Base-by-base conservation (phyloP, 225 moss, liverwort and hornwort species). In the Ulota crispa region DNA sequence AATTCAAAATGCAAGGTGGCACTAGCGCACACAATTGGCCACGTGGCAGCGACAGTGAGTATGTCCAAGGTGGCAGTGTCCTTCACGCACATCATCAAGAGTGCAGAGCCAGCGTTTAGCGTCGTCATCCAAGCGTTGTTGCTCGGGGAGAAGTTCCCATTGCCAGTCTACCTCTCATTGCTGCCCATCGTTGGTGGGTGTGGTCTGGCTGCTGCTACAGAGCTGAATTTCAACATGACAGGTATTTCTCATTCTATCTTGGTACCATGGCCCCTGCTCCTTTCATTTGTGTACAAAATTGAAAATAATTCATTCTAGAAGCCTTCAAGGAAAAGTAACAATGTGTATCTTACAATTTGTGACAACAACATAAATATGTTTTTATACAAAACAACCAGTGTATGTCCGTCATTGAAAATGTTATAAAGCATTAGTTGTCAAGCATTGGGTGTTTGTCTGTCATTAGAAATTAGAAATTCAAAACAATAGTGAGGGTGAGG, bases 51-150 rank as follows among this genome's bases (percentile, higher is more conserved):
- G 28, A 94, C 94, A 10, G 92, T 96, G 78, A 94, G 94, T 75
- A 94, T 96, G 94, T 96, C 96, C 15, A 96, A 96, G 86, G 96
- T 96, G 57, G 96, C 96, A 41, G 96, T 96, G 36, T 96, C 96
- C 8, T 96, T 96, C 82, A 96, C 96, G 7, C 96, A 96, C 69
- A 96, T 96, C 59, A 96, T 96, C 79, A 96, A 96, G 84, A 96
- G 96, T 64, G 90, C 96, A 5, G 96, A 96, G 78, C 96, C 96
- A 15, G 96, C 96, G 21, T 94, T 96, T 78, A 96, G 96, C 73
- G 96, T 96, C n/a, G 4, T 96, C 16, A 93, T 96, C 57, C 82
- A 82, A 26, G 86, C 82, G n/a, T 64, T 93, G 36, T 75, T 96
- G 31, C 86, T 96, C 26, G 93, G 93, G 11, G 91, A 96, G 79